phyloP scores from a whole-genome alignment of 2,329 filamentous ascomycete species.

The Elsinoe perseae region DNA sequence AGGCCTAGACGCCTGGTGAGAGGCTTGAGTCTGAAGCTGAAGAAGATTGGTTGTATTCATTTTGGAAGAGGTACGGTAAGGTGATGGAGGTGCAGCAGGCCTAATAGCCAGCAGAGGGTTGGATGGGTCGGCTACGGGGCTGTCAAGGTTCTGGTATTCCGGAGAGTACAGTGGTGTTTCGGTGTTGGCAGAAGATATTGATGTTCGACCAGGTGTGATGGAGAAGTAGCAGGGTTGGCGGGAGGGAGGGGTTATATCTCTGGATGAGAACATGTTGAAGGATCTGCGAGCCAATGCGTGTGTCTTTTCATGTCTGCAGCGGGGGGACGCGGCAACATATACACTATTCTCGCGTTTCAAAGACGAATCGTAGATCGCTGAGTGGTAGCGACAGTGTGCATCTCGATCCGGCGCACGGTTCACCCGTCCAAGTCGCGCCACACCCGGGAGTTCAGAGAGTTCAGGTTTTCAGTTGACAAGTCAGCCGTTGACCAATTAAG shows the following conservation, averaged over 20 bases:
- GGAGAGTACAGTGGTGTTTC: conserved; percentile 12
- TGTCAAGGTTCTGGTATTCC: conserved; percentile 6
- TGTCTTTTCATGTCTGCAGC: neutral
- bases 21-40: conserved; percentile 28
- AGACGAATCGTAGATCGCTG: conserved; percentile 8
- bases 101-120: conserved; percentile 24
- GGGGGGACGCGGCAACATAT: conserved; percentile 7
- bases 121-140: conserved; percentile 16
- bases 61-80: conserved; percentile 5
- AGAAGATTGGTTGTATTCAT: conserved; percentile 25
- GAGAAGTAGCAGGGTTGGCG: conserved; percentile 16
- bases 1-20: conserved; percentile 21
- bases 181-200: neutral
- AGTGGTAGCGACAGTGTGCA: neutral
- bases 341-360: conserved; percentile 7
- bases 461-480: conserved; percentile 2
- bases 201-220: conserved; percentile 11
- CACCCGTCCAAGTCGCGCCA: conserved; percentile 6
- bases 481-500: neutral
- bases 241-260: conserved; percentile 12
- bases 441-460: neutral
- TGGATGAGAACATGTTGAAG: conserved; percentile 14
- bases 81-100: conserved; percentile 16
- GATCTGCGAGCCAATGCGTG: neutral
- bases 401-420: conserved; percentile 14